Evolutionary conservation across 2,329 filamentous ascomycete genomes (phyloP).

Genomic region (Akanthomyces uredinophilus): DNA sequence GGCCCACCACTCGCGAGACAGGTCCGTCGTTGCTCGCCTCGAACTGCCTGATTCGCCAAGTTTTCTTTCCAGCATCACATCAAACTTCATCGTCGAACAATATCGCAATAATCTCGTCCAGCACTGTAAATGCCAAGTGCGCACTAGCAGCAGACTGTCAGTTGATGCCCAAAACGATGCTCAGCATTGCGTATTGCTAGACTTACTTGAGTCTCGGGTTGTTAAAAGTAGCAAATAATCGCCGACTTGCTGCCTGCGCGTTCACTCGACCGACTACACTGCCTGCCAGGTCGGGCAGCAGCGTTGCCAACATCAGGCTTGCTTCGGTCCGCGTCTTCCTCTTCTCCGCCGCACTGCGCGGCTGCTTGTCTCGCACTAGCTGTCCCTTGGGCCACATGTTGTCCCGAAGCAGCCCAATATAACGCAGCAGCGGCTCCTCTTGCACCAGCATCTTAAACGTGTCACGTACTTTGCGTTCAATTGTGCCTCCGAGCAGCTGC

Average conservation of each 20-base stretch:
- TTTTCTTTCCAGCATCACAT: background rate
- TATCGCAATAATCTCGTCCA: slow-evolving; percentile 65
- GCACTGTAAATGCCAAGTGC: slow-evolving; percentile 64
- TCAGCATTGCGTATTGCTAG: background rate
- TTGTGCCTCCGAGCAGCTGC: slow-evolving; percentile 89
- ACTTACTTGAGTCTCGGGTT: slow-evolving; percentile 84
- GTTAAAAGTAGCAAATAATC: slow-evolving; percentile 86
- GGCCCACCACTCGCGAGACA: background rate
- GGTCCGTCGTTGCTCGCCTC: background rate
- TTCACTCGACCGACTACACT: slow-evolving; percentile 92
- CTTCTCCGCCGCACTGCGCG: slow-evolving; percentile 68
- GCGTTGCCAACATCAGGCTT: slow-evolving; percentile 78
- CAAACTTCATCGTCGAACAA: slow-evolving; percentile 47
- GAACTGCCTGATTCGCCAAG: background rate
- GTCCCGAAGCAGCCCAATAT: slow-evolving; percentile 67
- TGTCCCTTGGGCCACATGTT: slow-evolving; percentile 76
- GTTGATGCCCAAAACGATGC: slow-evolving; percentile 10
- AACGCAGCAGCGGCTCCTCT: slow-evolving; percentile 73
- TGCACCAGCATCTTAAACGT: slow-evolving; percentile 67
- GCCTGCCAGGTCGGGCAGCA: slow-evolving; percentile 84
- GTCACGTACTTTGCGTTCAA: slow-evolving; percentile 91
- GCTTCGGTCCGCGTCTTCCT: slow-evolving; percentile 79
- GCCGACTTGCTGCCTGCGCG: slow-evolving; percentile 77
- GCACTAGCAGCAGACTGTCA: slow-evolving; percentile 38
- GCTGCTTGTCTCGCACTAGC: slow-evolving; percentile 41